Percentiles rank a stretch among this genome's conserved stretches.
Conservation (phyloP, 2,329 filamentous ascomycete species). For the Cladosporium velox region DNA sequence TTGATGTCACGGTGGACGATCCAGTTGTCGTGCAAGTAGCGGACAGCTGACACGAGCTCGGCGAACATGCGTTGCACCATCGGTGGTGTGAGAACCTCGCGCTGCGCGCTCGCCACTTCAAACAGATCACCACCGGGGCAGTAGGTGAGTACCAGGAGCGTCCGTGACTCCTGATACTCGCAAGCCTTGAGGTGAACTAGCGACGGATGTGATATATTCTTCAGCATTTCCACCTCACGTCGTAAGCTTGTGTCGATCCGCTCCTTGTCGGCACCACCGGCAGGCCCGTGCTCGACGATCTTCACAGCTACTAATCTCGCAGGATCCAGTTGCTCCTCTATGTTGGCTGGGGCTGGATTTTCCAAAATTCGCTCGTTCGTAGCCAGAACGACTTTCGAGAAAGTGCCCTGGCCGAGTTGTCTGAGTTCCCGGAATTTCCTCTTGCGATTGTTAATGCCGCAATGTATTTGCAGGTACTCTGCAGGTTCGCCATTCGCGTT, state of each 20-base stretch:
- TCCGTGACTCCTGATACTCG: slow-evolving; percentile 78
- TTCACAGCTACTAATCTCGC: slow-evolving; percentile 91
- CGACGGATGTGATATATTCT: slow-evolving; percentile 82
- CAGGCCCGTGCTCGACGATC: slow-evolving; percentile 90
- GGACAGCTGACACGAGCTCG: slow-evolving; percentile 81
- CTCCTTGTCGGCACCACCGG: slow-evolving; percentile 89
- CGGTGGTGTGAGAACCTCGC: slow-evolving; percentile 64
- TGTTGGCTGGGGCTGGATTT: slow-evolving; percentile 38
- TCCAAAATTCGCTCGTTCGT: slow-evolving; percentile 68
- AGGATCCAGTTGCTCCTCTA: slow-evolving; percentile 59
- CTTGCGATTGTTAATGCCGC: slow-evolving; percentile 69
- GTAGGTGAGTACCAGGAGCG: slow-evolving; percentile 84
- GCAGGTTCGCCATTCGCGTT: slow-evolving; percentile 42
- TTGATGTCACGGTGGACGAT: slow-evolving; percentile 98
- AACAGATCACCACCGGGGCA: slow-evolving; percentile 94
- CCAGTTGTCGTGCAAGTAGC: slow-evolving; percentile 78
- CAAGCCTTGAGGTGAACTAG: slow-evolving; percentile 90
- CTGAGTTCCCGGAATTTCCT: slow-evolving; percentile 78
- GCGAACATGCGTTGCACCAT: slow-evolving; percentile 84
- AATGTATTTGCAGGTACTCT: slow-evolving; percentile 50
- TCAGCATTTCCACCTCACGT: slow-evolving; percentile 92
- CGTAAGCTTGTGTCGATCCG: slow-evolving; percentile 91
- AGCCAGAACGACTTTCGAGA: slow-evolving; percentile 89
- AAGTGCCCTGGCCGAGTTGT: slow-evolving; percentile 86
- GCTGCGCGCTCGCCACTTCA: slow-evolving; percentile 77